Conservation (phyloP, 306 rosid species). For the Dalbergia cultrata region DNA sequence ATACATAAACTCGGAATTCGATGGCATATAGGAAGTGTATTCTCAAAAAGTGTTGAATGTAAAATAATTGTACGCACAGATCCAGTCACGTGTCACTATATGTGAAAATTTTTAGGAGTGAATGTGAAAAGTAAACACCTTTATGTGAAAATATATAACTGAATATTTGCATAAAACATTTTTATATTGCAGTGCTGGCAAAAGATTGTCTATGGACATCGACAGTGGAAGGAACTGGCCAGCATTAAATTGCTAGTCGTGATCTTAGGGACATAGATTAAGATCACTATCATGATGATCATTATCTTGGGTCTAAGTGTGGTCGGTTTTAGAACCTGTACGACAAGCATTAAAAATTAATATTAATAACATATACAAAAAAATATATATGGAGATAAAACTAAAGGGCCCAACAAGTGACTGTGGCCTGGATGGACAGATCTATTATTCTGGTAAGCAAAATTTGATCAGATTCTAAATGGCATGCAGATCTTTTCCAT, state of each 20-base stretch:
- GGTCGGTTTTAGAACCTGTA: conserved; percentile 18
- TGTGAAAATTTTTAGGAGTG: too few relatives aligned
- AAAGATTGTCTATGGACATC: conserved; percentile 25
- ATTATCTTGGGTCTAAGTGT: conserved; percentile 19
- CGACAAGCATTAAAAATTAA: conserved; percentile 7
- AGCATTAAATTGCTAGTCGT: conserved; percentile 9
- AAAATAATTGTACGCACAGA: too few relatives aligned
- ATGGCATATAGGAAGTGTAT: not conserved
- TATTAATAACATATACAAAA: not conserved
- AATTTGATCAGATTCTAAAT: not conserved
- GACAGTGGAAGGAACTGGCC: conserved; percentile 10
- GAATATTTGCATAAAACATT: too few relatives aligned
- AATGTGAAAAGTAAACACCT: too few relatives aligned
- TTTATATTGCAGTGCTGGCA: not conserved
- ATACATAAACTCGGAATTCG: not conserved
- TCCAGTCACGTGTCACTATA: too few relatives aligned
- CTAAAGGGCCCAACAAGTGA: conserved; percentile 9
- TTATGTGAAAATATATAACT: too few relatives aligned
- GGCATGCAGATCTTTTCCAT: not conserved
- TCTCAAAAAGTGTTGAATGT: not conserved
- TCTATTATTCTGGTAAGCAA: not conserved
- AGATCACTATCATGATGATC: conserved; percentile 14
- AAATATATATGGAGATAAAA: not conserved
- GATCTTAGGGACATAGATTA: conserved; percentile 16
- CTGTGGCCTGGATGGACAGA: not conserved